Evolutionary conservation across 1,284 basidiomycete species (phyloP), one percentile per base, ranked within the genome.

Genomic region (Apiotrichum veenhuisii): DNA sequence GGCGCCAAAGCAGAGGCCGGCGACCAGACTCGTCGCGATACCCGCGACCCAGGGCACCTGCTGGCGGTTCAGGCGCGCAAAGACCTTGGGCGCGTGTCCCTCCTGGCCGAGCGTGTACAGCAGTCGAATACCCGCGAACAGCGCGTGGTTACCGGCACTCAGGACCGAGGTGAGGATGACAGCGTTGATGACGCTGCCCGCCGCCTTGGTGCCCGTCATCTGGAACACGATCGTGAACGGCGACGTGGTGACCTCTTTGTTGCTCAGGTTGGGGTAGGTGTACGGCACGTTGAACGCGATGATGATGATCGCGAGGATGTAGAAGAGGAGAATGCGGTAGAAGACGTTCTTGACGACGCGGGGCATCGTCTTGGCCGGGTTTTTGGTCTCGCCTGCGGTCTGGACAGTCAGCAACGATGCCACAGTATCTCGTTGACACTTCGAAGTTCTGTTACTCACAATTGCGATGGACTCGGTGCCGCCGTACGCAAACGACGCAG

Each of bases 251-350:
- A 88, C 88, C 37, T 82, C 86, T 22, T 83, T 67, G 52, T 60
- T 81, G 52, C 68, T 71, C 46, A 88, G 78, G 59, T 82, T 75
- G 22, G 91, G 82, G 58, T 86, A 80, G 68, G 82, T 84, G 45
- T 83, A 88, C 2, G 88, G 84, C 2, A 90, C 87, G 57, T 91
- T 82, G 22, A 91, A 76, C 45, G 89, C 89, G 62, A 92, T 88
- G 59, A 90, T 76, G 50, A 82, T 74, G 40, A 74, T 71, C 36
- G 76, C 74, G 57, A 76, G 77, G 63, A 90, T 84, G 78, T 92
- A 92, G 74, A 93, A 82, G 55, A 82, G 64, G 30, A 80, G 80
- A 63, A 94, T 89, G 66, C 87, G 85, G 63, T 85, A 78, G 73
- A 87, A 88, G 25, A 92, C 88, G 42, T 86, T 80, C 61, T 82